Evolutionary conservation across 345 rosid species (phyloP).

Genomic region (Camelina sativa): DNA sequence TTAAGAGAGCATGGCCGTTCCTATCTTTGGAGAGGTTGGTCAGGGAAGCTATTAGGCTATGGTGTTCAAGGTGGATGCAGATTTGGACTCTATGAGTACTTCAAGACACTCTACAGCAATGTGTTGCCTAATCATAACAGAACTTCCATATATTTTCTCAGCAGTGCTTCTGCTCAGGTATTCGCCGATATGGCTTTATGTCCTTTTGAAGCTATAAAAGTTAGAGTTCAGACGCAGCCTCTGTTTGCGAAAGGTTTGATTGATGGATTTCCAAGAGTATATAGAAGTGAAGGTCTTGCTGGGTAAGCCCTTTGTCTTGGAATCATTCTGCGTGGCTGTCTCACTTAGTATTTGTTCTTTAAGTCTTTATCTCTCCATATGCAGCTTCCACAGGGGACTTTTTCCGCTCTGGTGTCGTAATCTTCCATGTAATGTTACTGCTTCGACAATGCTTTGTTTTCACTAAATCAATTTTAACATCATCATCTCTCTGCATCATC

Average conservation of each 20-base stretch:
- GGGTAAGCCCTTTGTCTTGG: slow-evolving; percentile 46
- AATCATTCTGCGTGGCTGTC: slow-evolving; percentile 17
- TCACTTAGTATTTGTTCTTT: not conserved
- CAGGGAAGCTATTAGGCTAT: slow-evolving; percentile 62
- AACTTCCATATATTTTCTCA: slow-evolving; percentile 60
- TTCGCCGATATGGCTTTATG: slow-evolving; percentile 63
- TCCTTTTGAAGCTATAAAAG: slow-evolving; percentile 72
- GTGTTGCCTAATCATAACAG: slow-evolving; percentile 49
- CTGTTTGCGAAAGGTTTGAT: slow-evolving; percentile 60
- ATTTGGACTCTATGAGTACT: slow-evolving; percentile 62
- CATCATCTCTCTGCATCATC: not conserved
- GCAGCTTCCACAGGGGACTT: slow-evolving; percentile 49
- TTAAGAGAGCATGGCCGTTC: slow-evolving; percentile 60
- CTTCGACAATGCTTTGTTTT: not conserved
- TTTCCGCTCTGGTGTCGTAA: slow-evolving; percentile 51
- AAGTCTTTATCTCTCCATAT: slow-evolving; percentile 26
- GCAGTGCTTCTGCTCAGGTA: slow-evolving; percentile 71
- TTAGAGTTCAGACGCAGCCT: slow-evolving; percentile 64
- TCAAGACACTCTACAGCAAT: slow-evolving; percentile 60
- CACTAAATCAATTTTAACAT: not conserved
- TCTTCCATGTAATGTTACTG: slow-evolving; percentile 45
- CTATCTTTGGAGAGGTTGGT: slow-evolving; percentile 72
- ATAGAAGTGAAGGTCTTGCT: slow-evolving; percentile 57
- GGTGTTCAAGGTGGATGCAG: slow-evolving; percentile 73
- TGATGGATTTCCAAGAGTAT: slow-evolving; percentile 63